These are phyloP conservation scores for Beauveria bassiana DNA, from an alignment of 2,329 filamentous ascomycete genomes.

Conservation along the genomic window DNA sequence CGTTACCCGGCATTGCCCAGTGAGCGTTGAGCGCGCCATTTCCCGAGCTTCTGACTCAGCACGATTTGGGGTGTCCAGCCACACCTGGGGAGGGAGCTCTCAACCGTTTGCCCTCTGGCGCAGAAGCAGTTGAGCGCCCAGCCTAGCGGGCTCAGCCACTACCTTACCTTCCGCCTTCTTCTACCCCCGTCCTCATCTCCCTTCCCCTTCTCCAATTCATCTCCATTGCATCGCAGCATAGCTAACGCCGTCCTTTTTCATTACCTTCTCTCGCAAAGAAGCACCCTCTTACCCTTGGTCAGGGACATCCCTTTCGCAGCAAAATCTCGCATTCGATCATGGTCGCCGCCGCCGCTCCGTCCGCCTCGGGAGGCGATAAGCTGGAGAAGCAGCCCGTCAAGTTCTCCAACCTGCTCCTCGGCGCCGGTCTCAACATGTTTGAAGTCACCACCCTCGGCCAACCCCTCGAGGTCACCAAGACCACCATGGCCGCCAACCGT, in stretches of 20 bases:
- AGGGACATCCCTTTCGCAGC: conserved; percentile 63
- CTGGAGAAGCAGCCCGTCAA: conserved; percentile 99
- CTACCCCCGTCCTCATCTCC: background rate
- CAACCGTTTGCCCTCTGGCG: background rate
- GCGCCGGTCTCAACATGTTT: conserved; percentile 91
- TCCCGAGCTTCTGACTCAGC: background rate
- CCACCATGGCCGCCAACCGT: conserved; percentile 97
- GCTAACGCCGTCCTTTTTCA: conserved; percentile 12
- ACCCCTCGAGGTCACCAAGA: conserved; percentile 98
- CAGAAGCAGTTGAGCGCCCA: background rate
- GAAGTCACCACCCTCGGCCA: conserved; percentile 64
- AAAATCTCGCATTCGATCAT: conserved; percentile 37
- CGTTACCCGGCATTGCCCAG: background rate
- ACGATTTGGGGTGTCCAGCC: background rate
- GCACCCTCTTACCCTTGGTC: conserved; percentile 93
- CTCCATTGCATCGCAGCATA: background rate
- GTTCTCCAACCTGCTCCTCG: conserved; percentile 96
- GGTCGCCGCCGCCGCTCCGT: conserved; percentile 51
- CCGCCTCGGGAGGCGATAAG: conserved; percentile 37
- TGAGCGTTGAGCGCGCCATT: background rate
- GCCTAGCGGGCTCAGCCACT: background rate
- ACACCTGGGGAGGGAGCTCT: background rate
- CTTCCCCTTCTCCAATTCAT: background rate
- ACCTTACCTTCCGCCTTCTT: background rate
- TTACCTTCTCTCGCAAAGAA: conserved; percentile 58